These are phyloP conservation scores for Kuraishia cidri DNA, from an alignment of 805 yeast species.

Conservation along the genomic window DNA sequence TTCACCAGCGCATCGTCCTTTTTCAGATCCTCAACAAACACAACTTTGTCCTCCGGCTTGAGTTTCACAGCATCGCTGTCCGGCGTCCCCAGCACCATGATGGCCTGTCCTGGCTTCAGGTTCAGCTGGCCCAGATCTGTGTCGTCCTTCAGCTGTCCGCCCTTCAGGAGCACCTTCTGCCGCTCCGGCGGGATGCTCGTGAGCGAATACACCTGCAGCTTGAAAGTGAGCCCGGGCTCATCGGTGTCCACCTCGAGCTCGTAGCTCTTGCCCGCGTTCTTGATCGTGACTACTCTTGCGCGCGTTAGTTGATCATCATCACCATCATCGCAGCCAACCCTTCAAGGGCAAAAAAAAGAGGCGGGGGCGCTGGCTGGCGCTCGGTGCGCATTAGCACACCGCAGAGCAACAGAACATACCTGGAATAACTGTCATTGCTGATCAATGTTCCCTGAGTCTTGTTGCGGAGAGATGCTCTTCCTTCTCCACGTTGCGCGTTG, in stretches of 20 bases:
- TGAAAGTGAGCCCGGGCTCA: constrained; percentile 55
- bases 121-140: constrained; percentile 36
- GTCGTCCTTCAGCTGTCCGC: constrained; percentile 80
- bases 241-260: constrained; percentile 44
- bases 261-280: constrained; percentile 63
- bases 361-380: no score
- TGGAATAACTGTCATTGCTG: no score
- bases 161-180: constrained; percentile 84
- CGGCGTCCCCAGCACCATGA: constrained; percentile 92
- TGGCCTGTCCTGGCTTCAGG: constrained; percentile 53
- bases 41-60: constrained; percentile 45
- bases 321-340: no score
- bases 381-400: no score
- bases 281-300: constrained; percentile 41
- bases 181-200: constrained; percentile 84
- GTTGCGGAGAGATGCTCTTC: no score
- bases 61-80: constrained; percentile 37
- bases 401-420: no score
- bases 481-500: no score
- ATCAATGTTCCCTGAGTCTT: no score
- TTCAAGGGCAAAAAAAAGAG: no score
- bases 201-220: constrained; percentile 55
- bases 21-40: constrained; percentile 64
- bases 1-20: constrained; percentile 28
- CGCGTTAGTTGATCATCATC: no score